Evolutionary conservation across 768 basidiomycete genomes (phyloP), one percentile per base, ranked within the genome.

Genomic region (Lyophyllum decastes): DNA sequence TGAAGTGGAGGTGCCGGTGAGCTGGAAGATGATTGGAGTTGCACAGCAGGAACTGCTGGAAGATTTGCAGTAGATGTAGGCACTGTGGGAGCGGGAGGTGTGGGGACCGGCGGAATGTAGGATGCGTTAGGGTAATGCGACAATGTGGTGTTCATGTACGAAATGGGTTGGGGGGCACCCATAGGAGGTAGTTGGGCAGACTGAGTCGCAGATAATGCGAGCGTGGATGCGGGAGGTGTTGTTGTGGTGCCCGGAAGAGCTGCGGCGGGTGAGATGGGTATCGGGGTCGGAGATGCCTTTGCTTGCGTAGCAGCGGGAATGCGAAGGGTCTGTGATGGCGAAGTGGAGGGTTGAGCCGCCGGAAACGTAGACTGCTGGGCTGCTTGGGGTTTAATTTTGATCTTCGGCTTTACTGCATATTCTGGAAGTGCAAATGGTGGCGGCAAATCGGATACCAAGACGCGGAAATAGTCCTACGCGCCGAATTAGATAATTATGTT

Each of bases 361-460:
- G 68, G 49, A 40, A 59, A 41, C 60, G 68, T 43, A 14, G 72
- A 60, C 11, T 74, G 60, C 43, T 76, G 73, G 10, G 75, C 65
- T n/a, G 75, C 62, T 19, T 70, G 62, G n/a, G 87, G 83, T 41
- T 84, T 90, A 40, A 93, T 80, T 69, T 85, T 92, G 55, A 94
- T 88, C 73, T 88, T 94, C 16, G 80, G 79, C 41, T 71, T 63
- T 3, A 80, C 71, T 25, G 82, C 60, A 63, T 92, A 90, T 58
- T 86, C 81, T 12, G 85, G 74, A 46, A 92, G 77, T n/a, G 84
- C 60, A 66, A 81, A 81, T 1, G 87, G 88, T 1, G 83, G 62
- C 1, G 92, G 91, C 17, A 94, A 76, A 68, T 92, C 91, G 8
- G 90, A 78, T 88, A 93, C 88, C 16, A 93, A 71, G 61, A 84